Percentiles rank a stretch among this genome's conserved stretches.
Evolutionary conservation across 1,284 basidiomycete genomes (phyloP).

Genomic region (Ganoderma lucidum): DNA sequence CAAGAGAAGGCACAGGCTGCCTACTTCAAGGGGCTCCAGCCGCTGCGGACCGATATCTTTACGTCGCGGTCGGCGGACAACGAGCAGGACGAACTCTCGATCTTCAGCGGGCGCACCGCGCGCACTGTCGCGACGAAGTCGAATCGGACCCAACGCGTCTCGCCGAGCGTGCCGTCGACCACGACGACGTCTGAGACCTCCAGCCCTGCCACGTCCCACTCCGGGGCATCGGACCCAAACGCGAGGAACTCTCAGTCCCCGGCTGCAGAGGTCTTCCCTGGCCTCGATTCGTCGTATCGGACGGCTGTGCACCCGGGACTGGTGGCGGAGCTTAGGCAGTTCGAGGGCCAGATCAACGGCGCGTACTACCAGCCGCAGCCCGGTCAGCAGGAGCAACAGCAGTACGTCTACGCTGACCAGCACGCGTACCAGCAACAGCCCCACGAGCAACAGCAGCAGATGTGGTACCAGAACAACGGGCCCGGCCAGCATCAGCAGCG

Average conservation of each 20-base stretch:
- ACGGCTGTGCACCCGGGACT: conserved; percentile 62
- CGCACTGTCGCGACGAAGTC: conserved; percentile 61
- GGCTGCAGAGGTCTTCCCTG: conserved; percentile 34
- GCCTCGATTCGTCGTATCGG: conserved; percentile 38
- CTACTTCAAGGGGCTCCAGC: conserved; percentile 54
- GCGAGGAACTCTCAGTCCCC: conserved; percentile 23
- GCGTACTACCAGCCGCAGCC: conserved; percentile 23
- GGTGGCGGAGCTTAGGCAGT: conserved; percentile 63
- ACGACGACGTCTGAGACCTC: conserved; percentile 12
- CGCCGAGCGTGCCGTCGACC: conserved; percentile 33
- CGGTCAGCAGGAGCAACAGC: conserved; percentile 7
- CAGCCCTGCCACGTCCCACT: neutral
- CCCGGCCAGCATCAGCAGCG: conserved; percentile 3
- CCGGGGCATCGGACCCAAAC: conserved; percentile 11
- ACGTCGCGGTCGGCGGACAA: conserved; percentile 49
- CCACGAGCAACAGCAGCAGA: conserved; percentile 6
- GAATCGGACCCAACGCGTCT: conserved; percentile 32
- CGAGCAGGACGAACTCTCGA: conserved; percentile 68
- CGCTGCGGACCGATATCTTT: conserved; percentile 62
- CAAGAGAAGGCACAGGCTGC: conserved; percentile 66
- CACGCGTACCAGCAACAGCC: neutral
- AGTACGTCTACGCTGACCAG: conserved; percentile 7
- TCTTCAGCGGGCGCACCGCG: conserved; percentile 72
- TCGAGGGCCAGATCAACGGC: conserved; percentile 59
- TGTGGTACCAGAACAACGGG: neutral